Evolutionary conservation across 768 basidiomycete species (phyloP).

Genomic region (Hygrophorus russula): DNA sequence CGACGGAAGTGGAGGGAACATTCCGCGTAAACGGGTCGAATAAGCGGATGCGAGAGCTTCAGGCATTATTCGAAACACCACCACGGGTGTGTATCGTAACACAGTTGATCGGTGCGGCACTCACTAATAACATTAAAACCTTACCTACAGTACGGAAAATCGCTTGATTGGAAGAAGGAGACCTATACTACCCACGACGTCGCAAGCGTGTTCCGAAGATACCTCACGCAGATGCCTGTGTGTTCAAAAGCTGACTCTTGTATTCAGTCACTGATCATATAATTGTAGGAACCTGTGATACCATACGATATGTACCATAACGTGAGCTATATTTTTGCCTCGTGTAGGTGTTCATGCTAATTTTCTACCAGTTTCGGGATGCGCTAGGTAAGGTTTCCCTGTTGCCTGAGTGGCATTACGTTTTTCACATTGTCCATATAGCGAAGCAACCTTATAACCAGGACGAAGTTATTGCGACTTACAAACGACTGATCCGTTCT

Average conservation of each 20-base stretch:
- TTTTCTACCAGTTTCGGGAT: slow-evolving; percentile 56
- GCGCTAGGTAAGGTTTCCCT: slow-evolving; percentile 43
- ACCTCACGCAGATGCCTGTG: slow-evolving; percentile 94
- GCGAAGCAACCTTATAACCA: slow-evolving; percentile 60
- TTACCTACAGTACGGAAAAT: slow-evolving; percentile 89
- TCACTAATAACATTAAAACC: slow-evolving; percentile 2
- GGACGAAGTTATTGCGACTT: slow-evolving; percentile 64
- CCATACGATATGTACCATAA: slow-evolving; percentile 82
- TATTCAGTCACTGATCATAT: slow-evolving; percentile 3
- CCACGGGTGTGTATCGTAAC: slow-evolving; percentile 50
- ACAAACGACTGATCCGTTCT: slow-evolving; percentile 72
- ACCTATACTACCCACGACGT: slow-evolving; percentile 93
- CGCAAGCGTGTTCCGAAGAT: slow-evolving; percentile 91
- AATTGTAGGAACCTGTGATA: slow-evolving; percentile 80
- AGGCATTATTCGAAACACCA: slow-evolving; percentile 80
- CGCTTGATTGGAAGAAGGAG: slow-evolving; percentile 81
- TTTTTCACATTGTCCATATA: slow-evolving; percentile 18
- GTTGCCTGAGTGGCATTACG: background rate
- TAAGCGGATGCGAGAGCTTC: slow-evolving; percentile 92
- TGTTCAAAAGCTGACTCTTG: slow-evolving; percentile 21
- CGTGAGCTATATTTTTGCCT: slow-evolving; percentile 36
- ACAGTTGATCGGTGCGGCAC: slow-evolving; percentile 1
- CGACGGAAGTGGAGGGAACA: slow-evolving; percentile 86
- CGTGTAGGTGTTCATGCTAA: slow-evolving; percentile 7
- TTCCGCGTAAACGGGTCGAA: slow-evolving; percentile 95